Evolutionary conservation across 495 filamentous ascomycete species (phyloP), one percentile per base, ranked within the genome.

Genomic region (Schizothecium vesticola): DNA sequence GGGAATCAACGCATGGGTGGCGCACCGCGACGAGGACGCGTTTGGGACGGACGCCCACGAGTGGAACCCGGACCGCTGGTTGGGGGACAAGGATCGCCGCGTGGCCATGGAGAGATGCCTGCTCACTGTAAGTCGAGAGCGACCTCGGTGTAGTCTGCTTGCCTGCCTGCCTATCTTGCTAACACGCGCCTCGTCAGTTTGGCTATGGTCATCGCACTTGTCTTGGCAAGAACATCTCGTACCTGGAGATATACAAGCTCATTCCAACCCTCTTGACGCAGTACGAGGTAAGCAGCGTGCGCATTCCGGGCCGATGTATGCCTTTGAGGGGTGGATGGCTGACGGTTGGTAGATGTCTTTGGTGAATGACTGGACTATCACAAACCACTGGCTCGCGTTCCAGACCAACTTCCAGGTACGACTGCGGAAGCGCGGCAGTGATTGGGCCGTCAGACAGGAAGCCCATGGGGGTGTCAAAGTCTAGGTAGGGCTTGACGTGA

Each of bases 21-120:
- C 77, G 6, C 75, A 78, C 36, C 81, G 77, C 19, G 76, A 79
- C 26, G 69, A 70, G 65, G 69, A 73, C 21, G 69, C 77, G 33
- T 80, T 74, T 71, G 81, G 79, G 0, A 43, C 69, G 0, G 81
- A 86, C 65, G 77, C 77, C 3, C 72, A 81, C 63, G 28, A 69
- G 13, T 88, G 83, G 62, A 74, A 79, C 1, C 85, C 87, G 0
- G 85, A 85, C 61, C 78, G 86, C 28, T 88, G 85, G 85, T 74
- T 88, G 11, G 69, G 67, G 12, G 70, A 71, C 24, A 69, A 71
- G 21, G 79, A 81, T 57, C 69, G 68, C 31, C 61, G 71, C 1
- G 71, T 71, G 64, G 69, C 63, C 66, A 81, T 81, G 80, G 75
- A 81, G 63, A 76, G 73, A 28, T 69, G 72, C 21, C 43, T 64